Evolutionary conservation across 768 basidiomycete species (phyloP).

Genomic region (Cyclocybe aegerita): DNA sequence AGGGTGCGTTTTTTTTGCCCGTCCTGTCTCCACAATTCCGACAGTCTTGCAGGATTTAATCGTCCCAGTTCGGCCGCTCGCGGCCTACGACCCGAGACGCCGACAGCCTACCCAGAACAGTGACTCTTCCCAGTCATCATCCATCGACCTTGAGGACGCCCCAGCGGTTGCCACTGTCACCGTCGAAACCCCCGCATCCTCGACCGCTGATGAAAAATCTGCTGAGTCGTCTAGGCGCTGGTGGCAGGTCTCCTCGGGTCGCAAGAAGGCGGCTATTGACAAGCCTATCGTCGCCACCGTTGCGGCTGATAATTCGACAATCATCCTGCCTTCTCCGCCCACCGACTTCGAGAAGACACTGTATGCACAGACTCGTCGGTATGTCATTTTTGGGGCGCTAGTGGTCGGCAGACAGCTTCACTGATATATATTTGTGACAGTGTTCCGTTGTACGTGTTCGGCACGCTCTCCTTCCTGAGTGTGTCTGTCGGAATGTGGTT

Average conservation of each 20-base stretch:
- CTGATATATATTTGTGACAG: conserved; percentile 5
- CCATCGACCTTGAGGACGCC: background rate
- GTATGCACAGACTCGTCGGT: conserved; percentile 21
- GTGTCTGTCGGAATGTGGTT: conserved; percentile 27
- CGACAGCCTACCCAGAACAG: conserved; percentile 2
- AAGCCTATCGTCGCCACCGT: conserved; percentile 11
- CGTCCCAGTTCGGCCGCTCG: conserved; percentile 8
- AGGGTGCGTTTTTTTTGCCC: background rate
- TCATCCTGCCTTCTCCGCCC: conserved; percentile 24
- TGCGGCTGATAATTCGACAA: conserved; percentile 16
- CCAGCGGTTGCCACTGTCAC: conserved; percentile 4
- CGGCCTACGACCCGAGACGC: conserved; percentile 5
- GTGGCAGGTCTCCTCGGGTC: conserved; percentile 9
- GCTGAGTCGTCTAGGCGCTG: conserved; percentile 6
- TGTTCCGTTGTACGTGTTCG: conserved; percentile 22
- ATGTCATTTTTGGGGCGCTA: background rate
- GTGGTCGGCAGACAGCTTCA: background rate
- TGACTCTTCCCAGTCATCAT: background rate
- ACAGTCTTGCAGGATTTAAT: conserved; percentile 8
- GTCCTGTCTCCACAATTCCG: background rate
- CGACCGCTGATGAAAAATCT: background rate
- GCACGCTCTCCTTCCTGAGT: conserved; percentile 24
- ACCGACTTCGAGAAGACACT: conserved; percentile 20
- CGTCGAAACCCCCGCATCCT: conserved; percentile 1
- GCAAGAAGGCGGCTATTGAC: conserved; percentile 10